Evolutionary conservation across 805 yeast species (phyloP).

Genomic region (Geotrichum ghanense): DNA sequence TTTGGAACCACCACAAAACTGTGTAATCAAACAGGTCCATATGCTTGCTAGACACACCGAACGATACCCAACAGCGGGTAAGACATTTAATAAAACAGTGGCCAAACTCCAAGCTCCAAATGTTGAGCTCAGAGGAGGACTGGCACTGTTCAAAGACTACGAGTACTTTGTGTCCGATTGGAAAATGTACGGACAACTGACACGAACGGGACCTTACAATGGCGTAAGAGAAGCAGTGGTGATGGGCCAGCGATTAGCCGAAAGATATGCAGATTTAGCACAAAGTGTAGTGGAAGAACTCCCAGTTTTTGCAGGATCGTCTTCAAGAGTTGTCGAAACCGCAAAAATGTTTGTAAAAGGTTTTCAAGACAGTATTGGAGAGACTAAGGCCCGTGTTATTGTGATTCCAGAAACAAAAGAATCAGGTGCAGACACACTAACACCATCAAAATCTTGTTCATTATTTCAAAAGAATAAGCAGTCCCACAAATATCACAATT

Average conservation of each 20-base stretch:
- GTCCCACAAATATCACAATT: background rate
- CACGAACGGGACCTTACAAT: conserved; percentile 38
- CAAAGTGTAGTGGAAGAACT: conserved; percentile 26
- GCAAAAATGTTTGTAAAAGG: conserved; percentile 49
- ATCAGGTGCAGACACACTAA: conserved; percentile 49
- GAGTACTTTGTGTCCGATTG: conserved; percentile 30
- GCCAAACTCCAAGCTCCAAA: conserved; percentile 5
- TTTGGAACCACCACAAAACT: conserved; percentile 37
- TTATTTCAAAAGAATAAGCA: background rate
- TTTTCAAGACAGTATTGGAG: conserved; percentile 37
- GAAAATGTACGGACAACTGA: conserved; percentile 37
- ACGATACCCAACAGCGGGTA: conserved; percentile 32
- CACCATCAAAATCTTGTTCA: conserved; percentile 29
- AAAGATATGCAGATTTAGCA: conserved; percentile 38
- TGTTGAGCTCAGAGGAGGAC: conserved; percentile 29
- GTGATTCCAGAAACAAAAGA: conserved; percentile 35
- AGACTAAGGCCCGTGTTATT: conserved; percentile 27
- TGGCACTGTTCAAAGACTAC: conserved; percentile 38
- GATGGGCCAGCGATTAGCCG: conserved; percentile 39
- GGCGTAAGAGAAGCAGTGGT: conserved; percentile 40
- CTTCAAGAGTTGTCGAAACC: conserved; percentile 44
- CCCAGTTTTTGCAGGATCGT: conserved; percentile 44
- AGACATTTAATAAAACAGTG: conserved; percentile 1
- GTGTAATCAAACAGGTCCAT: conserved; percentile 44
- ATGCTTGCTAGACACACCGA: conserved; percentile 47